Evolutionary conservation across 1,139 yeast species (phyloP).

Genomic region (Chernovozyma sophiae-reginae): DNA sequence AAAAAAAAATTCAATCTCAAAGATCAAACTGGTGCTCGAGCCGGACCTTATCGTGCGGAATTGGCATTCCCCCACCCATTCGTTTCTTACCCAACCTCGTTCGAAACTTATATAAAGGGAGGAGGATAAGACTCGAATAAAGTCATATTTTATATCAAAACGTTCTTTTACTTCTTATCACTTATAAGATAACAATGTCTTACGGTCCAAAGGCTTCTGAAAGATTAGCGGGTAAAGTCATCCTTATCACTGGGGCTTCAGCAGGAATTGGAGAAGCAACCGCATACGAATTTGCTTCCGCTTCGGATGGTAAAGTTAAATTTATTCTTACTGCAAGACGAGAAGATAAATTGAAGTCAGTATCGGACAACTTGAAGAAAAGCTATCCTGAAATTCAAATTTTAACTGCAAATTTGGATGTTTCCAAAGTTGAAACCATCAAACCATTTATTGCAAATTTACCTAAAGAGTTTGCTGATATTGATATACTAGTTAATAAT

Average conservation of each 20-base stretch:
- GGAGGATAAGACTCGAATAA: too few species aligned
- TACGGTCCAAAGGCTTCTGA: conserved; percentile 52
- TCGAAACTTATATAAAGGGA: too few species aligned
- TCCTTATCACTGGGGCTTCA: conserved; percentile 72
- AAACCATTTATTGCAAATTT: conserved; percentile 27
- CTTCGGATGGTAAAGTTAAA: conserved; percentile 34
- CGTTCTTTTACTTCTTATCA: too few species aligned
- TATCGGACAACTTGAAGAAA: conserved; percentile 23
- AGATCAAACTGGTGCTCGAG: too few species aligned
- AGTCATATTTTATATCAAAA: too few species aligned
- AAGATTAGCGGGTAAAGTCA: conserved; percentile 57
- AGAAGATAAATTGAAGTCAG: conserved; percentile 29
- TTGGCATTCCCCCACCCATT: too few species aligned
- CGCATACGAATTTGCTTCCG: conserved; percentile 37
- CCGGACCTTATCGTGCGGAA: too few species aligned
- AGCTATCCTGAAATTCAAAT: conserved; percentile 25
- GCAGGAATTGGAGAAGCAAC: conserved; percentile 56
- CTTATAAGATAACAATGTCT: conserved; percentile 42
- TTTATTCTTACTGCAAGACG: conserved; percentile 43
- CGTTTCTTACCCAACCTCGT: too few species aligned
- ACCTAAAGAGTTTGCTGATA: conserved; percentile 34
- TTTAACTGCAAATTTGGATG: conserved; percentile 28
- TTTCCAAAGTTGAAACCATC: conserved; percentile 32
- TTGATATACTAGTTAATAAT: conserved; percentile 38
- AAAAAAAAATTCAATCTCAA: too few species aligned